A percentile compares a stretch with the other conserved stretches of the same genome.
Evolutionary conservation across 2,329 filamentous ascomycete genomes (phyloP).

Genomic region (Fusarium albosuccineum): DNA sequence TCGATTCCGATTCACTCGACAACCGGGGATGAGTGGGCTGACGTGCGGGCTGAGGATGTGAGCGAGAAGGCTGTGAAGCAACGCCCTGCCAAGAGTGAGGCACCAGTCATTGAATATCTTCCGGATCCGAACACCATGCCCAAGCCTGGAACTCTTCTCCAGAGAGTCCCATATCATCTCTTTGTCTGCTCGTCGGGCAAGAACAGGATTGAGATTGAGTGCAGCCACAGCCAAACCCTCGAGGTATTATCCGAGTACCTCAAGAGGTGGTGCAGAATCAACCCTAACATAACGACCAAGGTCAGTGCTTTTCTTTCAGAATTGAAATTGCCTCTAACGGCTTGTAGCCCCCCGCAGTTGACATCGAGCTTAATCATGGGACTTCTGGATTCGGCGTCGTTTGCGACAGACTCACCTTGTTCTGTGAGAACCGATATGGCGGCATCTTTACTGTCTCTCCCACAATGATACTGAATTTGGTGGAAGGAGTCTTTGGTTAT

Average conservation of each 20-base stretch:
- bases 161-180: conserved; percentile 62
- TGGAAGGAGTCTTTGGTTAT: conserved; percentile 64
- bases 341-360: conserved; percentile 56
- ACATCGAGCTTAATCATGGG: conserved; percentile 58
- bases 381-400: conserved; percentile 59
- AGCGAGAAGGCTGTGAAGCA: conserved; percentile 17
- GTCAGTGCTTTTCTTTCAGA: conserved; percentile 41
- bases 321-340: neutral
- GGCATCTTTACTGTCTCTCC: conserved; percentile 54
- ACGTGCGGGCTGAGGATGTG: conserved; percentile 52
- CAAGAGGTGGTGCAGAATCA: conserved; percentile 60
- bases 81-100: neutral
- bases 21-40: conserved; percentile 60
- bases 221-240: conserved; percentile 62
- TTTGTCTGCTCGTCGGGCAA: conserved; percentile 51
- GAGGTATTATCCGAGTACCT: conserved; percentile 61
- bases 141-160: conserved; percentile 62
- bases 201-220: conserved; percentile 56
- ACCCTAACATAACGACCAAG: conserved; percentile 54
- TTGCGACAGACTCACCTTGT: conserved; percentile 59
- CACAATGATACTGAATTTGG: conserved; percentile 59
- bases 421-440: conserved; percentile 50
- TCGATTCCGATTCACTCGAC: conserved; percentile 37
- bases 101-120: conserved; percentile 48
- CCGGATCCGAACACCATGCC: conserved; percentile 57